Evolutionary conservation across 2,329 filamentous ascomycete species (phyloP).

Genomic region (Colletotrichum phormii): DNA sequence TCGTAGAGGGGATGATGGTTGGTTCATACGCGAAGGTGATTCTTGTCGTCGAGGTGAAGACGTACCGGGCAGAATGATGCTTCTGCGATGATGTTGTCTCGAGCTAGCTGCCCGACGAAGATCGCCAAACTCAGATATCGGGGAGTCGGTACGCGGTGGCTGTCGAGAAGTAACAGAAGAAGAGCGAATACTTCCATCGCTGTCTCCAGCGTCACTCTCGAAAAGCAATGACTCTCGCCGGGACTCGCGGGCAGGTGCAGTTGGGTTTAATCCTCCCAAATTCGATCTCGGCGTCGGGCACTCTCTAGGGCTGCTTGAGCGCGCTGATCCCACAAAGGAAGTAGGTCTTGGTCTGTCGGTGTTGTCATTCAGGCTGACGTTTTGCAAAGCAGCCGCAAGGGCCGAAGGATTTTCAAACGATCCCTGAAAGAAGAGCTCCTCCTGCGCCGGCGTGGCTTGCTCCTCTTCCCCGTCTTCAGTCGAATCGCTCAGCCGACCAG

Average conservation of each 20-base stretch:
- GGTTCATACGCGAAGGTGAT: slow-evolving; percentile 81
- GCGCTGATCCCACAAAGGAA: slow-evolving; percentile 74
- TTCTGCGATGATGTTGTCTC: slow-evolving; percentile 86
- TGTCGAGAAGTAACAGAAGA: slow-evolving; percentile 77
- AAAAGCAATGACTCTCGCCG: slow-evolving; percentile 83
- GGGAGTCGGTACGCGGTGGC: slow-evolving; percentile 84
- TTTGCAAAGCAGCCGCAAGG: slow-evolving; percentile 65
- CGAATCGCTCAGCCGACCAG: slow-evolving; percentile 86
- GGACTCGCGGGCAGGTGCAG: slow-evolving; percentile 70
- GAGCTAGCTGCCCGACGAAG: slow-evolving; percentile 82
- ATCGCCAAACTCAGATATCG: slow-evolving; percentile 85
- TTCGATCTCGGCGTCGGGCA: slow-evolving; percentile 92
- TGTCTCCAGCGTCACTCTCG: slow-evolving; percentile 87
- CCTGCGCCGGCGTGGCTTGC: slow-evolving; percentile 55
- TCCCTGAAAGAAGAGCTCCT: slow-evolving; percentile 67
- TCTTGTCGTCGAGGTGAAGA: slow-evolving; percentile 87
- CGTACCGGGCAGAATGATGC: slow-evolving; percentile 82
- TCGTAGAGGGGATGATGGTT: slow-evolving; percentile 87
- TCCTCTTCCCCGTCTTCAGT: slow-evolving; percentile 69
- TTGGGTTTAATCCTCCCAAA: slow-evolving; percentile 67
- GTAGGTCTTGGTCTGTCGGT: slow-evolving; percentile 66
- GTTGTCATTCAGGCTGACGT: slow-evolving; percentile 55
- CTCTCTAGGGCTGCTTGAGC: slow-evolving; percentile 90
- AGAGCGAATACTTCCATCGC: slow-evolving; percentile 89
- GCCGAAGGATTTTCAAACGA: slow-evolving; percentile 70